These are phyloP conservation scores for Benincasa hispida DNA, from an alignment of 306 rosid genomes.

Conservation along the genomic window DNA sequence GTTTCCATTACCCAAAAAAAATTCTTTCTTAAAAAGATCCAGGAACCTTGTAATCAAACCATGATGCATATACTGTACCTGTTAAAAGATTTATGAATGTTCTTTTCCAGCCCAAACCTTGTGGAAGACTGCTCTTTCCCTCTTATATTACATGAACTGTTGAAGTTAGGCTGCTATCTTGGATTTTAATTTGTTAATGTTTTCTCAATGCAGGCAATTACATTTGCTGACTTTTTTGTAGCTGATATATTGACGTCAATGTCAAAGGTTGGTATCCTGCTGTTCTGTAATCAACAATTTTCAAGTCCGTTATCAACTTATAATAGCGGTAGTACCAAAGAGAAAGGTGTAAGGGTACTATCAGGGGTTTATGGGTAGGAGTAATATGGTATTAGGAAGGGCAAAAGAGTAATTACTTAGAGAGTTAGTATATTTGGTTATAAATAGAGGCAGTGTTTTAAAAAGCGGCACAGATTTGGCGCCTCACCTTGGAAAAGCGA, in stretches of 20 bases:
- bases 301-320: not conserved
- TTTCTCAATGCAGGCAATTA: constrained; percentile 67
- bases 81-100: not conserved
- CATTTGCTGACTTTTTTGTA: constrained; percentile 84
- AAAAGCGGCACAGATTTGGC: no score
- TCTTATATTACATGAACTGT: not conserved
- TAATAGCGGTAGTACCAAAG: not conserved
- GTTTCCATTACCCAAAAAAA: no score
- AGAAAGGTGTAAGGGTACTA: not conserved
- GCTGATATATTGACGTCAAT: constrained; percentile 97
- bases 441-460: no score
- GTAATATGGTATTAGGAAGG: no score
- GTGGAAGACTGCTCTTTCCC: not conserved
- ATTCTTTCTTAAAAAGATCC: not conserved
- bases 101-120: not conserved
- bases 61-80: not conserved
- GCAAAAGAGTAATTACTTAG: no score
- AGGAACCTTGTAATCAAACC: not conserved
- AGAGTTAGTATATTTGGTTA: no score
- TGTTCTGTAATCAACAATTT: constrained; percentile 9
- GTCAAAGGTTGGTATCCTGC: constrained; percentile 60
- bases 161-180: not conserved
- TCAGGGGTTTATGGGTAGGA: no score
- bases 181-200: constrained; percentile 10
- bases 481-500: no score